These are phyloP conservation scores for Onygenales sp. DNA, from an alignment of 2,329 filamentous ascomycete genomes.

Conservation along the genomic window DNA sequence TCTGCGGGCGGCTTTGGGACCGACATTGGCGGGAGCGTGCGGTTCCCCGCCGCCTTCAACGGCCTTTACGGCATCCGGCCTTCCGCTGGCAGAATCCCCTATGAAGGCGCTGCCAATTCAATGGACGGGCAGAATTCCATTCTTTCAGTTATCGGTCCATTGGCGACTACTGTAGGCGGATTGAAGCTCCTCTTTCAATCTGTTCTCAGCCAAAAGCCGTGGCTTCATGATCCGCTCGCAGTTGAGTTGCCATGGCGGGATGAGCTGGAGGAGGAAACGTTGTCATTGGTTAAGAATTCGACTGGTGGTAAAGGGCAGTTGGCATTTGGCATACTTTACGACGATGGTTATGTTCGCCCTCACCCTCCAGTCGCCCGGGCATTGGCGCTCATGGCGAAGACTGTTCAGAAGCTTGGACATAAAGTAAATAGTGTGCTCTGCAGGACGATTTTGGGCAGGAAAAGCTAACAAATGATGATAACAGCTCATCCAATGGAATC, in stretches of 20 bases:
- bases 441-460: not conserved
- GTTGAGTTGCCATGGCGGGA: constrained; percentile 57
- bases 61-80: constrained; percentile 49
- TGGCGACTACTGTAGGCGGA: constrained; percentile 47
- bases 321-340: constrained; percentile 45
- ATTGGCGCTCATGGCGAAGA: constrained; percentile 41
- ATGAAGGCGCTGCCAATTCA: constrained; percentile 52
- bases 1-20: constrained; percentile 50
- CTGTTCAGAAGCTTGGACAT: constrained; percentile 45
- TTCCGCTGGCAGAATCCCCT: constrained; percentile 43
- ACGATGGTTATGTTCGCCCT: constrained; percentile 42
- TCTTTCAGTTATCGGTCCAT: constrained; percentile 53
- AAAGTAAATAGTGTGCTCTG: constrained; percentile 18
- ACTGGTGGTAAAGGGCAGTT: constrained; percentile 29
- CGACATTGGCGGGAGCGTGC: constrained; percentile 46
- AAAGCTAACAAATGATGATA: not conserved
- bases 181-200: constrained; percentile 48
- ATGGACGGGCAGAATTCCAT: constrained; percentile 57
- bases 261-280: constrained; percentile 27
- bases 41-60: constrained; percentile 53
- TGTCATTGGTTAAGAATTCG: constrained; percentile 28
- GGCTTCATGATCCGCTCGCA: constrained; percentile 57
- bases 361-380: constrained; percentile 52
- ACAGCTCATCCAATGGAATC: constrained; percentile 48
- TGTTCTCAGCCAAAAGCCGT: constrained; percentile 51